A percentile compares a stretch with the other conserved stretches of the same genome.
Evolutionary conservation across 2,329 filamentous ascomycete species (phyloP).

Genomic region (Stachybotrys chartarum): DNA sequence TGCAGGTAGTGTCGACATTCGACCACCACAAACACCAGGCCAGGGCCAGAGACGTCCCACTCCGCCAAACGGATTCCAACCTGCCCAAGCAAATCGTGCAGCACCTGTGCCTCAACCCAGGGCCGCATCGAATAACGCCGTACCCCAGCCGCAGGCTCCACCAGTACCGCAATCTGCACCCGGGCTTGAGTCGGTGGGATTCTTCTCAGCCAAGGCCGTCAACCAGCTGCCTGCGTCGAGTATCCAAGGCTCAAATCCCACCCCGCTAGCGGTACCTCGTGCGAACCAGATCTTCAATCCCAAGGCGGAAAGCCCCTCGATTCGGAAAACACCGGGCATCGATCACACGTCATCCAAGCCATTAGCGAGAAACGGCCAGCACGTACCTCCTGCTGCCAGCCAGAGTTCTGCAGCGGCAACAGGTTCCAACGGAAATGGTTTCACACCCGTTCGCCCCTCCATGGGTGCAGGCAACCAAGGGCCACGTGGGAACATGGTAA

Average conservation of each 20-base stretch:
- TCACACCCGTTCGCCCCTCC: slow-evolving; percentile 22
- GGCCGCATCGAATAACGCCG: slow-evolving; percentile 11
- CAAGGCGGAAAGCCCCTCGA: slow-evolving; percentile 71
- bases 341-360: slow-evolving; percentile 75
- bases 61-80: slow-evolving; percentile 11
- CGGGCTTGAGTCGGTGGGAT: slow-evolving; percentile 43
- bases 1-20: slow-evolving; percentile 9
- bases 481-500: slow-evolving; percentile 35
- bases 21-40: slow-evolving; percentile 26
- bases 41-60: slow-evolving; percentile 16
- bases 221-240: slow-evolving; percentile 42
- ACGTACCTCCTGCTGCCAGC: slow-evolving; percentile 36
- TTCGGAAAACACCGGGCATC: slow-evolving; percentile 80
- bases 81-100: slow-evolving; percentile 13
- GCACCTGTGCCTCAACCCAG: slow-evolving; percentile 8
- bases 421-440: slow-evolving; percentile 15
- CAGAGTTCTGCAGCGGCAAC: slow-evolving; percentile 13
- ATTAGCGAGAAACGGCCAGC: slow-evolving; percentile 50
- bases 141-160: slow-evolving; percentile 21
- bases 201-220: slow-evolving; percentile 65
- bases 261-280: slow-evolving; percentile 31
- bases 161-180: slow-evolving; percentile 13
- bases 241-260: slow-evolving; percentile 30
- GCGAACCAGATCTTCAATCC: slow-evolving; percentile 60
- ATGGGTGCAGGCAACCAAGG: slow-evolving; percentile 14